Conservation (phyloP, 106 monocot genomes). For the Dendrobium huoshanense region DNA sequence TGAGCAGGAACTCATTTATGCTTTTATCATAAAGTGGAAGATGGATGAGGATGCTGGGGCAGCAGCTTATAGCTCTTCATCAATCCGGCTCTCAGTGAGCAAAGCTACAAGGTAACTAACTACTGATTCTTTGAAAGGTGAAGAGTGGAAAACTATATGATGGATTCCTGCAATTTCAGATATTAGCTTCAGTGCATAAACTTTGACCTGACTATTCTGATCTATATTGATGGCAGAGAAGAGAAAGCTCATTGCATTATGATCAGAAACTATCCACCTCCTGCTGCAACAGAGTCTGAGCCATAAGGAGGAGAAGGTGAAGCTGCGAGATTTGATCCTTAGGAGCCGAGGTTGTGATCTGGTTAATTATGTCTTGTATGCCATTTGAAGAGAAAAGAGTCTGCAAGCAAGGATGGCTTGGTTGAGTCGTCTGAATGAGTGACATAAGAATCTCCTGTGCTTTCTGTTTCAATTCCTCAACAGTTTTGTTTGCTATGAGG, state of each 20-base stretch:
- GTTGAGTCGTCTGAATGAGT: neutral
- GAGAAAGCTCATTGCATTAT: neutral
- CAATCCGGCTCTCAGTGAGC: neutral
- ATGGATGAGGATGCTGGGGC: conserved; percentile 7
- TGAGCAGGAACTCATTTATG: conserved; percentile 10
- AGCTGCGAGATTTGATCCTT: conserved; percentile 1
- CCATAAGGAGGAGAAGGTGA: conserved; percentile 1
- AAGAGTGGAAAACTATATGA: conserved; percentile 1
- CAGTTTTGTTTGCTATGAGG: neutral
- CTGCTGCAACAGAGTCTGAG: conserved; percentile 3
- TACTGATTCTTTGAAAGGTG: neutral
- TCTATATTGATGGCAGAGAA: neutral
- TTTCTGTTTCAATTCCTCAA: neutral
- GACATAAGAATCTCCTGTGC: conserved; percentile 12
- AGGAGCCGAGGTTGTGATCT: neutral
- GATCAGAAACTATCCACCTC: neutral
- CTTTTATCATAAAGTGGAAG: conserved; percentile 2
- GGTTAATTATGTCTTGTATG: conserved; percentile 1
- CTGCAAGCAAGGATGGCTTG: neutral
- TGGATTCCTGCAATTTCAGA: conserved; percentile 1
- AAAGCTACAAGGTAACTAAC: neutral
- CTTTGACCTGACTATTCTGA: neutral
- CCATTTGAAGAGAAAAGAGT: conserved; percentile 10
- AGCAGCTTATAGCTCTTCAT: conserved; percentile 4
- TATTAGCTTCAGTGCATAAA: conserved; percentile 8